Evolutionary conservation across 225 moss, liverwort and hornwort genomes (phyloP).

Genomic region (Antitrichia curtipendula): DNA sequence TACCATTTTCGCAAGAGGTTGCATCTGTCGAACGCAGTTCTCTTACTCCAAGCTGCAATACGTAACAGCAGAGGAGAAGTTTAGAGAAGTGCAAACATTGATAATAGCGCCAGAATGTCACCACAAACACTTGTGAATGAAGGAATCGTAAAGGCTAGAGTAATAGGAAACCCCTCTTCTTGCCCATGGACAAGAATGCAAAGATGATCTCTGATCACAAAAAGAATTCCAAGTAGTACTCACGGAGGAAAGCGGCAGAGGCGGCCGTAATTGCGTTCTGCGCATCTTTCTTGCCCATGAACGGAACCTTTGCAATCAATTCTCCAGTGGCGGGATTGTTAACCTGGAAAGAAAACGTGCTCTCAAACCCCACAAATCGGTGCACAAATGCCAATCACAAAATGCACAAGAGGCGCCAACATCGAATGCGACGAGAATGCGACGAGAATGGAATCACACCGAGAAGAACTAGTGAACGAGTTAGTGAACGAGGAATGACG

Average conservation of each 20-base stretch:
- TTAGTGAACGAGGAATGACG: neutral
- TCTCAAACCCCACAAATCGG: neutral
- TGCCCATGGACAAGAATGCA: neutral
- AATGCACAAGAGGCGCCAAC: neutral
- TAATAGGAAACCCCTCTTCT: neutral
- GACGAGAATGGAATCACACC: neutral
- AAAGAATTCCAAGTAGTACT: neutral
- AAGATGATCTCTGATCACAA: neutral
- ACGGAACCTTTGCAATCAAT: constrained; percentile 57
- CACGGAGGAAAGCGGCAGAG: constrained; percentile 56
- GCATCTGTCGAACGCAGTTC: constrained; percentile 66
- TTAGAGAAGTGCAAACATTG: neutral
- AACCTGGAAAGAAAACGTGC: constrained; percentile 41
- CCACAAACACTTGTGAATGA: neutral
- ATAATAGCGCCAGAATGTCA: neutral
- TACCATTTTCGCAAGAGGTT: constrained; percentile 84
- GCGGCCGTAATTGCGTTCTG: constrained; percentile 74
- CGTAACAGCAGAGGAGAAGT: neutral
- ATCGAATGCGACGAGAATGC: neutral
- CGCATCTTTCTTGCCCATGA: constrained; percentile 72
- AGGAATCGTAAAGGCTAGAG: neutral
- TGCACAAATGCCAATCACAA: neutral
- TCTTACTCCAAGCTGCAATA: constrained; percentile 82
- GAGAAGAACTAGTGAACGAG: neutral
- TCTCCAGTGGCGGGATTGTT: constrained; percentile 93